Conservation (phyloP, 2,329 filamentous ascomycete species). For the Botrytis deweyae region DNA sequence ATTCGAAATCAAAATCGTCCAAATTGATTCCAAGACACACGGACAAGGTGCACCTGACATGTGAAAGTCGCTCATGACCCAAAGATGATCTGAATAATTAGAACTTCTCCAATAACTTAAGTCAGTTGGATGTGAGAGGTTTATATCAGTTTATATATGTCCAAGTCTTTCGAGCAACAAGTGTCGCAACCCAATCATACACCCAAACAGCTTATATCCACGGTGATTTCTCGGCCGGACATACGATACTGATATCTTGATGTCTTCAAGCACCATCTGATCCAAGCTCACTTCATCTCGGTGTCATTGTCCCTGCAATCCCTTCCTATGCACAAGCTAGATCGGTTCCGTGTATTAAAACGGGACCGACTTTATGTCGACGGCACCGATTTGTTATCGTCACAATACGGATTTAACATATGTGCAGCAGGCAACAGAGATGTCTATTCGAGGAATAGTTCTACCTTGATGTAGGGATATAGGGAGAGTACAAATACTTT, state of each 20-base stretch:
- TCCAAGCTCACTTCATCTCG: background rate
- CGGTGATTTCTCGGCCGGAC: background rate
- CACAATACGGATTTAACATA: background rate
- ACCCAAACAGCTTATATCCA: background rate
- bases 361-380: background rate
- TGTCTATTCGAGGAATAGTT: background rate
- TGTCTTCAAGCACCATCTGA: background rate
- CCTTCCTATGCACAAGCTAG: background rate
- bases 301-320: background rate
- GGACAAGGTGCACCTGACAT: background rate
- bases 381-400: background rate
- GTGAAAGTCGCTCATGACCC: background rate
- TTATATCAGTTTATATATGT: background rate
- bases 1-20: background rate
- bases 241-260: background rate
- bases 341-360: background rate
- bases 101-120: background rate
- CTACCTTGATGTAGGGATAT: background rate
- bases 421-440: background rate
- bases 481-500: background rate
- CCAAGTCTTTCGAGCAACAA: background rate
- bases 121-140: background rate
- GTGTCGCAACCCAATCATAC: background rate
- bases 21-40: background rate
- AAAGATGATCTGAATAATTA: background rate